phyloP scores from a whole-genome alignment of 495 filamentous ascomycete genomes.

The Penicillium bovifimosum region DNA sequence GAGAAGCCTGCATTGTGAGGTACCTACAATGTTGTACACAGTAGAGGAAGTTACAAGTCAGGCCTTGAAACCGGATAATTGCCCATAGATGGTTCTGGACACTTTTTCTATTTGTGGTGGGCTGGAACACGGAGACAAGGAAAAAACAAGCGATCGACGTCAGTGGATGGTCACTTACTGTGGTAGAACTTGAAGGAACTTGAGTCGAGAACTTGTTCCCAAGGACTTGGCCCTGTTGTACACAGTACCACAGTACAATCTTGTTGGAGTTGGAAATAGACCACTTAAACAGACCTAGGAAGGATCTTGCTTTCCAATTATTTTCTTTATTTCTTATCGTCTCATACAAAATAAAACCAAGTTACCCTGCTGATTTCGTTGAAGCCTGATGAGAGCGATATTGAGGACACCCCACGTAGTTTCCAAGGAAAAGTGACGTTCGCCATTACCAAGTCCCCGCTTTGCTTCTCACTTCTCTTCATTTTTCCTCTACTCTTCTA shows the following conservation, averaged over 20 bases:
- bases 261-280: not conserved
- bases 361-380: too few species aligned
- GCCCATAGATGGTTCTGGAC: too few species aligned
- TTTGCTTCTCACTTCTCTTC: not conserved
- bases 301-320: not conserved
- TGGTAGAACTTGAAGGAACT: too few species aligned
- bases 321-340: not conserved
- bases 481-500: not conserved
- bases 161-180: too few species aligned
- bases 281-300: not conserved
- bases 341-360: not conserved
- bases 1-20: slow-evolving; percentile 29
- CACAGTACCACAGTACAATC: too few species aligned
- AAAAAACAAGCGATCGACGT: too few species aligned
- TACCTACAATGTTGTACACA: not conserved
- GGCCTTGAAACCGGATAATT: too few species aligned
- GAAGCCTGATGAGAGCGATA: not conserved
- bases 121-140: too few species aligned
- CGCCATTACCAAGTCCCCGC: not conserved
- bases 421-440: slow-evolving; percentile 1
- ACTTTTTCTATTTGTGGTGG: too few species aligned
- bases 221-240: too few species aligned
- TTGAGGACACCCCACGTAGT: not conserved
- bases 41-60: too few species aligned
- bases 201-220: too few species aligned